Evolutionary conservation across 2,329 filamentous ascomycete genomes (phyloP), one percentile per base, ranked within the genome.

Genomic region (Alternaria tenuissima): DNA sequence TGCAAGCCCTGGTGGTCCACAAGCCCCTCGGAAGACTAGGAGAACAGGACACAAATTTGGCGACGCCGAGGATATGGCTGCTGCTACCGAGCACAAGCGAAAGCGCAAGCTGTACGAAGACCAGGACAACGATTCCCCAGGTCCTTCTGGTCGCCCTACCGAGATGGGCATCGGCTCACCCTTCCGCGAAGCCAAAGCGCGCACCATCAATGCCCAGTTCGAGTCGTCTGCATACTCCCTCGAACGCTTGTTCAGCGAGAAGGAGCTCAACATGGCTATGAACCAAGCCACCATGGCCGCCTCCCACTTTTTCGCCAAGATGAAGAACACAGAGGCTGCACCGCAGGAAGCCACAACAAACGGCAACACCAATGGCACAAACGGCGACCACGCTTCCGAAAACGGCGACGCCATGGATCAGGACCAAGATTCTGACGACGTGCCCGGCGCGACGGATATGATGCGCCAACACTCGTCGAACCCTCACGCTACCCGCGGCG

Each of bases 191-290:
- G 82, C 82, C 53, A 85, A 85, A 72, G 79, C 82, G 11, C 82
- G 82, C 66, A 80, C 79, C 30, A 73, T 84, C 48, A 82, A 85
- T 49, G 80, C 84, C 46, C 86, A 89, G 64, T 85, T 86, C 66
- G 83, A 86, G 63, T 84, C 86, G 7, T 81, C 86, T 2, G 81
- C 84, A 5, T 89, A 88, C 76, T 88, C 86, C 7, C 83, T 90
- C 57, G 84, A 89, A 57, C 83, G 84, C n/a, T 81, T 90, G 16
- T 90, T 90, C 72, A 89, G 87, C 3, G 87, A 90, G 62, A 89
- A 89, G 78, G 88, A 90, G 74, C 82, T 90, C 54, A 84, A 84
- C 52, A 81, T 87, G 73, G 85, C 87, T 56, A 87, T 86, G 61
- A 88, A 88, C 67, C 83, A 84, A 46, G 88, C 88, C 3, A 85